A percentile compares a stretch with the other conserved stretches of the same genome.
Conservation (phyloP, 495 filamentous ascomycete genomes). For the Aspergillus bridgeri region DNA sequence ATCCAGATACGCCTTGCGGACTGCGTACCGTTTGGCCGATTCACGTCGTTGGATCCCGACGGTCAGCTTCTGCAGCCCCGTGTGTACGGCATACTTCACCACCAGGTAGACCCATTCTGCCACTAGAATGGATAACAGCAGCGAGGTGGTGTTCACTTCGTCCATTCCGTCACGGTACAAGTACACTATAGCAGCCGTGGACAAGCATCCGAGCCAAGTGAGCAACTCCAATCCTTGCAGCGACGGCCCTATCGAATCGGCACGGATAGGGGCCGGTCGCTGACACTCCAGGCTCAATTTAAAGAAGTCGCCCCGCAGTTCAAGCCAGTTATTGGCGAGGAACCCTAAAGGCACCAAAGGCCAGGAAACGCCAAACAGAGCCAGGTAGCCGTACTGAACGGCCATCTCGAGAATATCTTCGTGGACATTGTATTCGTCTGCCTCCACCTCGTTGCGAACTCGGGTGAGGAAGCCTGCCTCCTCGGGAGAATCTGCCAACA, state of each 20-base stretch:
- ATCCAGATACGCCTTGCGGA: slow-evolving; percentile 66
- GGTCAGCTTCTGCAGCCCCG: slow-evolving; percentile 69
- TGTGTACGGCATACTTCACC: slow-evolving; percentile 61
- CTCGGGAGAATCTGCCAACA: slow-evolving; percentile 55
- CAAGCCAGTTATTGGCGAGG: slow-evolving; percentile 92
- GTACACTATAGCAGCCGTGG: slow-evolving; percentile 79
- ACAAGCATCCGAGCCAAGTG: slow-evolving; percentile 83
- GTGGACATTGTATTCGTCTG: slow-evolving; percentile 77
- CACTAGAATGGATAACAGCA: slow-evolving; percentile 75
- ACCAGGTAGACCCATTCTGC: slow-evolving; percentile 81
- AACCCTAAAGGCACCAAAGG: slow-evolving; percentile 83
- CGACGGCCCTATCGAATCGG: slow-evolving; percentile 93
- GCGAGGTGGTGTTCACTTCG: slow-evolving; percentile 64
- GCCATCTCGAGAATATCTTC: slow-evolving; percentile 46
- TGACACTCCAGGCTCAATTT: slow-evolving; percentile 89
- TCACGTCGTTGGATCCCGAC: slow-evolving; percentile 75
- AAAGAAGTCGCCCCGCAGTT: slow-evolving; percentile 85
- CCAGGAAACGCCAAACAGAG: slow-evolving; percentile 90
- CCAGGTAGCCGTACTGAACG: slow-evolving; percentile 66
- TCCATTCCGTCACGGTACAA: slow-evolving; percentile 66
- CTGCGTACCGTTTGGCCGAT: slow-evolving; percentile 62
- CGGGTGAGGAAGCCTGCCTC: slow-evolving; percentile 73
- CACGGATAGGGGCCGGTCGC: slow-evolving; percentile 80
- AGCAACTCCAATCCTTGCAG: slow-evolving; percentile 81
- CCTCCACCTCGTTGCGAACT: slow-evolving; percentile 75